Evolutionary conservation across 768 basidiomycete genomes (phyloP).

Genomic region (Crepidotus variabilis): DNA sequence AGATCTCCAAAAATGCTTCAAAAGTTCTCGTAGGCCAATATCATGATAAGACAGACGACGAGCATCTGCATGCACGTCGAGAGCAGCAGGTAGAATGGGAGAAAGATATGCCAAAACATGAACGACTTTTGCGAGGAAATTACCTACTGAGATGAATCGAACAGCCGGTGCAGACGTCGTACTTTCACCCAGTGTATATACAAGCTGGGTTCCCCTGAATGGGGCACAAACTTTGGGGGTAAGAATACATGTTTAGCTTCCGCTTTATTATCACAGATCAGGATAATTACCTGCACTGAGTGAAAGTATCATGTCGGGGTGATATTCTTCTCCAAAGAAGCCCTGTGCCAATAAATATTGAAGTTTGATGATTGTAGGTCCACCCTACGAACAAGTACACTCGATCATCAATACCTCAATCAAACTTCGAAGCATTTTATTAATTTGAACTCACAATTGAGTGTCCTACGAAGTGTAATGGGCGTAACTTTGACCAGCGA

Average conservation of each 20-base stretch:
- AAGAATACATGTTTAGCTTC: background rate
- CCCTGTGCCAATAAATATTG: conserved; percentile 36
- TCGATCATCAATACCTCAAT: background rate
- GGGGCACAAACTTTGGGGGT: conserved; percentile 36
- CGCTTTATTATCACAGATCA: background rate
- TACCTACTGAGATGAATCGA: conserved; percentile 36
- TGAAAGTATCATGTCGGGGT: conserved; percentile 45
- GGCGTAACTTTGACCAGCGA: conserved; percentile 36
- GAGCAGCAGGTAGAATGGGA: conserved; percentile 31
- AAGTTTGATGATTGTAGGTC: conserved; percentile 43
- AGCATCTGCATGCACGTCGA: conserved; percentile 42
- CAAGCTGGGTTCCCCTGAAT: conserved; percentile 44
- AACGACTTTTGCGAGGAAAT: conserved; percentile 32
- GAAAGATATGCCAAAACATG: conserved; percentile 40
- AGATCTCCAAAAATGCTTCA: conserved; percentile 39
- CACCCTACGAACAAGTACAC: conserved; percentile 30
- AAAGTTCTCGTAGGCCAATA: conserved; percentile 25
- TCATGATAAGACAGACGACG: conserved; percentile 38
- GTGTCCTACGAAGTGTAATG: conserved; percentile 48
- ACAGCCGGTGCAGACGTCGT: conserved; percentile 36
- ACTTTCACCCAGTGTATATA: conserved; percentile 42
- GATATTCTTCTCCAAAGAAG: conserved; percentile 35
- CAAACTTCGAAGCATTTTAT: too few species aligned
- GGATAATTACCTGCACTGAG: conserved; percentile 33
- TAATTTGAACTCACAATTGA: conserved; percentile 32